Conservation (phyloP, 2,329 filamentous ascomycete genomes). For the Talaromyces sp. region DNA sequence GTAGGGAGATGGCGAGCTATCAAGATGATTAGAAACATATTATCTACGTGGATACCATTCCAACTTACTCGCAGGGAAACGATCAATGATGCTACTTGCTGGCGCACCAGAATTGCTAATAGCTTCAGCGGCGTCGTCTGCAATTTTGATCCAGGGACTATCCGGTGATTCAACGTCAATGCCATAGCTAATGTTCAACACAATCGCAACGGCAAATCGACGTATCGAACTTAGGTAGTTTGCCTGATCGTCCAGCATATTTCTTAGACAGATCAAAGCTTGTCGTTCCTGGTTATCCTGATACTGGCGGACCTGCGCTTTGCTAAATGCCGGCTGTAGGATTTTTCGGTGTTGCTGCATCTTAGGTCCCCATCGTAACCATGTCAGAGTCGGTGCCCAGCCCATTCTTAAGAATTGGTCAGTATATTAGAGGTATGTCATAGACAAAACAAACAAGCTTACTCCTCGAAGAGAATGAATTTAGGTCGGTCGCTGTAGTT, state of each 20-base stretch:
- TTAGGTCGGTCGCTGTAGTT: constrained; percentile 10
- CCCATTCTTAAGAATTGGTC: constrained; percentile 2
- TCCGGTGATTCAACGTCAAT: constrained; percentile 10
- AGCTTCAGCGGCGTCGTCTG: constrained; percentile 10
- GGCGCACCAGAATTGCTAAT: constrained; percentile 10
- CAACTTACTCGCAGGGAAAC: constrained; percentile 4
- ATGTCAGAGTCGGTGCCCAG: constrained; percentile 9
- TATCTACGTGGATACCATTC: no score
- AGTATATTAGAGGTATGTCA: not conserved
- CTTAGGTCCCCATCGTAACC: constrained; percentile 9
- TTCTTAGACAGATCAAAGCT: not conserved
- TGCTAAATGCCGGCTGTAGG: constrained; percentile 11
- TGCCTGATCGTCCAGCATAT: not conserved
- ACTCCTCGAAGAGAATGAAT: constrained; percentile 12
- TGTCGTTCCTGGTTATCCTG: constrained; percentile 4
- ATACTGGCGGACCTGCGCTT: constrained; percentile 4
- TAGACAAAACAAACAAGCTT: not conserved
- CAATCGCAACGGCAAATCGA: constrained; percentile 4
- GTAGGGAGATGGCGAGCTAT: constrained; percentile 6
- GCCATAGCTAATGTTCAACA: constrained; percentile 11
- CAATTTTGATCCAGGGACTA: constrained; percentile 2
- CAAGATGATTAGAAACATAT: not conserved
- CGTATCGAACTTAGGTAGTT: not conserved
- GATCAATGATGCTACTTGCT: constrained; percentile 6
- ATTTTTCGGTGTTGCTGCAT: constrained; percentile 13